Percentiles rank a stretch among this genome's conserved stretches.
These are phyloP conservation scores for Starmerella asiatica DNA, from an alignment of 805 yeast genomes.

Conservation along the genomic window DNA sequence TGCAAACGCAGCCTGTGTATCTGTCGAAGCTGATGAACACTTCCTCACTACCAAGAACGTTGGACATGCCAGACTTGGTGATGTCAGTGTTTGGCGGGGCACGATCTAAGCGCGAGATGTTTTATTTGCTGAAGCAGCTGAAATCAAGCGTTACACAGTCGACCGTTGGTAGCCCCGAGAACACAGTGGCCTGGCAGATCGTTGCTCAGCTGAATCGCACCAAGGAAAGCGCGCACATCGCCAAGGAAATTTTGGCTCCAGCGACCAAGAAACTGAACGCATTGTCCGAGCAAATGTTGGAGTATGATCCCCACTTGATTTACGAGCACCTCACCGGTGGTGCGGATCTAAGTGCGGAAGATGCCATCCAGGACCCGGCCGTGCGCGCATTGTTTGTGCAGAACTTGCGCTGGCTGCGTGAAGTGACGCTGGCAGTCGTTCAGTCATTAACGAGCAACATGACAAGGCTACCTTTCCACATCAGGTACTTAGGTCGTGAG, in stretches of 20 bases:
- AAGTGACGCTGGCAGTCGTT: constrained; percentile 48
- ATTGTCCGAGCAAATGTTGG: constrained; percentile 42
- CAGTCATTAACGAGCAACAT: constrained; percentile 37
- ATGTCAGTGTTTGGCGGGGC: constrained; percentile 28
- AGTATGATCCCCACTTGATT: constrained; percentile 56
- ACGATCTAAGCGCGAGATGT: constrained; percentile 54
- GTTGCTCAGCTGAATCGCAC: constrained; percentile 12
- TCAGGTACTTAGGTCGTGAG: constrained; percentile 42
- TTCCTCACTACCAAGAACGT: constrained; percentile 8
- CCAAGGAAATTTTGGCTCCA: constrained; percentile 29
- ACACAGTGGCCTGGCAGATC: constrained; percentile 15
- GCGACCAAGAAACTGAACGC: constrained; percentile 25
- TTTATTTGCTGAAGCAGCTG: constrained; percentile 47
- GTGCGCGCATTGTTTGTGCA: constrained; percentile 56
- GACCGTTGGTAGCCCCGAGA: constrained; percentile 13
- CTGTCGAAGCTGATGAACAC: constrained; percentile 38
- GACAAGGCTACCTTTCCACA: constrained; percentile 38
- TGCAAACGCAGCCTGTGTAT: constrained; percentile 74
- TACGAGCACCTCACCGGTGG: constrained; percentile 23
- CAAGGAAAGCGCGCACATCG: constrained; percentile 16
- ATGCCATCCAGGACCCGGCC: constrained; percentile 67
- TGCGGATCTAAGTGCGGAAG: constrained; percentile 37
- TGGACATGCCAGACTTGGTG: constrained; percentile 22
- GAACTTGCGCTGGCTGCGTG: constrained; percentile 65
- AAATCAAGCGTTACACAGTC: constrained; percentile 20